Evolutionary conservation across 1,284 basidiomycete species (phyloP), one percentile per base, ranked within the genome.

Genomic region (Trametes polyzona): DNA sequence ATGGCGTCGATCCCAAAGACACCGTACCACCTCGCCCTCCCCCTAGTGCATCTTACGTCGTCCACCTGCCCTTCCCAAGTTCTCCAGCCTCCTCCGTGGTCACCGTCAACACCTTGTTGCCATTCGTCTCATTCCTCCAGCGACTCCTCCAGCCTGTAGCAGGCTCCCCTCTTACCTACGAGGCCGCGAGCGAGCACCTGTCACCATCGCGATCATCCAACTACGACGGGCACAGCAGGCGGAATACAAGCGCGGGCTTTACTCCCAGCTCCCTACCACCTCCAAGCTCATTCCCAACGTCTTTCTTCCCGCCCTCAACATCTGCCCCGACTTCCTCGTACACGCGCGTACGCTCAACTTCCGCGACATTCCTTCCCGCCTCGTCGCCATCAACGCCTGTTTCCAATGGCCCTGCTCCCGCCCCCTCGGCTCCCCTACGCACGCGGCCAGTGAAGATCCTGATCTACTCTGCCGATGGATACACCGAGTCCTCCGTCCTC

Each of bases 401-500:
- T 17, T 62, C 74, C 58, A 57, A 73, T 36, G 59, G 68, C 29
- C 58, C 70, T 17, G 56, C 68, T 14, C 55, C 62, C 19, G 33
- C 56, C 5, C 35, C 47, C 11, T 52, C 64, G 30, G 50, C 52
- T 8, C 47, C 58, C 14, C 41, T 65, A 36, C 66, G 66, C 65
- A 74, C 78, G 30, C 81, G 90, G 32, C 88, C 88, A 7, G 75
- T 87, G 53, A 90, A 89, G 69, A 74, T 92, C 48, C 76, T 92
- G 57, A 69, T 92, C 33, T 89, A 90, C 69, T 88, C 86, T 12
- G 81, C 86, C n/a, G 90, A 93, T 67, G 90, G 90, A 36, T 92
- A 92, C 71, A 98, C 96, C 24, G 96, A 98, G 74, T 92, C 91
- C 17, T 93, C 90, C 33, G 86, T 96, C 14, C 84, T 96, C 47